Evolutionary conservation across 331 rosid species (phyloP).

Genomic region (Quercus phellos): DNA sequence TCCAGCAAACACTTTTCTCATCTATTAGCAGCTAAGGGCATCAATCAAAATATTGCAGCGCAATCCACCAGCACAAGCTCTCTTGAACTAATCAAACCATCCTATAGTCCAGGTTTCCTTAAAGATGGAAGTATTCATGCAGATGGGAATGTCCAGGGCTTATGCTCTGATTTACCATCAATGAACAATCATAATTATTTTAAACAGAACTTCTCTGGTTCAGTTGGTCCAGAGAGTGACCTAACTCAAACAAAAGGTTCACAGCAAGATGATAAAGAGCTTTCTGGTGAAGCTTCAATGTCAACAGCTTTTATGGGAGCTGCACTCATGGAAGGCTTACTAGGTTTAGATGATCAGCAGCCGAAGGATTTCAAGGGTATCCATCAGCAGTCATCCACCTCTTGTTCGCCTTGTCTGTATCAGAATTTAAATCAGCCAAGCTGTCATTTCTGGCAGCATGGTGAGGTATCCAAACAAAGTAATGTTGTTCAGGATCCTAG

Average conservation of each 20-base stretch:
- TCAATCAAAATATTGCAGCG: constrained; percentile 22
- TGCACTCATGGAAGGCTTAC: constrained; percentile 31
- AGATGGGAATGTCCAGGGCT: too few species aligned
- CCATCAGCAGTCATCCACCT: constrained; percentile 13
- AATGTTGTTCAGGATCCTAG: background rate
- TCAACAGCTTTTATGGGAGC: constrained; percentile 42
- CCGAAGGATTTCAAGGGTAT: constrained; percentile 15
- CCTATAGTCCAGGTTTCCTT: background rate
- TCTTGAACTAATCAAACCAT: constrained; percentile 13
- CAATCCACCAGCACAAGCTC: constrained; percentile 18
- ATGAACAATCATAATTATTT: too few species aligned
- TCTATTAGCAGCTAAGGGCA: constrained; percentile 18
- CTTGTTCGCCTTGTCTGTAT: constrained; percentile 14
- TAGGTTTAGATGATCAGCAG: constrained; percentile 17
- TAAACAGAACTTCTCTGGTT: too few species aligned
- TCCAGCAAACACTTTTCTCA: constrained; percentile 23
- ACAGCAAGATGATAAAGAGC: constrained; percentile 24
- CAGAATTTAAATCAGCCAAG: constrained; percentile 22
- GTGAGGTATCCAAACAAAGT: constrained; percentile 27
- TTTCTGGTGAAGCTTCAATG: constrained; percentile 25
- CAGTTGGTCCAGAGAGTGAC: too few species aligned
- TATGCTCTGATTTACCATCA: too few species aligned
- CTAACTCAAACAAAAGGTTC: background rate
- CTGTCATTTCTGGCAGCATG: constrained; percentile 23
- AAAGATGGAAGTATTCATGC: too few species aligned